phyloP scores from a whole-genome alignment of 202 grass and related monocot genomes.

The Eragrostis tef region DNA sequence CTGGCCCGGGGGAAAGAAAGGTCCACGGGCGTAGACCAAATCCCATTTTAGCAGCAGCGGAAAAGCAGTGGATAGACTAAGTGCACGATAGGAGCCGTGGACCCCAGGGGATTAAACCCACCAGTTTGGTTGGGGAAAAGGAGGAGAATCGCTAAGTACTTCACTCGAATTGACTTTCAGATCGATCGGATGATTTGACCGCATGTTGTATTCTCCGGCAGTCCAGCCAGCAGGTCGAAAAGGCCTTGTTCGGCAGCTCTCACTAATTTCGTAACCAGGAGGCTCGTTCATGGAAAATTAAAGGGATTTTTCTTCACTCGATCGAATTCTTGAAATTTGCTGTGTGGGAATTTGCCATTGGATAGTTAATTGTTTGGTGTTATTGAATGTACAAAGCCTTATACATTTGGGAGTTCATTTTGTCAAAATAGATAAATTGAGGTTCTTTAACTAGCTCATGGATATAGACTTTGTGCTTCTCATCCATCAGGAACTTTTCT shows the following conservation, averaged over 20 bases:
- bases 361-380: neutral
- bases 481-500: neutral
- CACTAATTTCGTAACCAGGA: neutral
- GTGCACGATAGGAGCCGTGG: neutral
- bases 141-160: neutral
- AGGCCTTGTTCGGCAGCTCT: neutral
- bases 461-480: neutral
- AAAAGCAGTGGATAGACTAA: slow-evolving; percentile 32
- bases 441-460: neutral
- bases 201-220: neutral
- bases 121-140: neutral
- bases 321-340: too few relatives aligned
- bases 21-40: slow-evolving; percentile 43
- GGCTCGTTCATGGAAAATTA: too few relatives aligned
- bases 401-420: neutral
- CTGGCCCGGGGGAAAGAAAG: slow-evolving; percentile 19
- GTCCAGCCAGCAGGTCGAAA: neutral
- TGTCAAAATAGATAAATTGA: neutral
- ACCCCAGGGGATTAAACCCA: neutral
- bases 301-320: neutral
- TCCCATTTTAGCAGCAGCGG: slow-evolving; percentile 42
- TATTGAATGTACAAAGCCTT: neutral
- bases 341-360: too few relatives aligned
- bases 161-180: neutral
- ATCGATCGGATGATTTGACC: neutral